phyloP scores from a whole-genome alignment of 805 yeast species.

The Suhomyces vadensis region DNA sequence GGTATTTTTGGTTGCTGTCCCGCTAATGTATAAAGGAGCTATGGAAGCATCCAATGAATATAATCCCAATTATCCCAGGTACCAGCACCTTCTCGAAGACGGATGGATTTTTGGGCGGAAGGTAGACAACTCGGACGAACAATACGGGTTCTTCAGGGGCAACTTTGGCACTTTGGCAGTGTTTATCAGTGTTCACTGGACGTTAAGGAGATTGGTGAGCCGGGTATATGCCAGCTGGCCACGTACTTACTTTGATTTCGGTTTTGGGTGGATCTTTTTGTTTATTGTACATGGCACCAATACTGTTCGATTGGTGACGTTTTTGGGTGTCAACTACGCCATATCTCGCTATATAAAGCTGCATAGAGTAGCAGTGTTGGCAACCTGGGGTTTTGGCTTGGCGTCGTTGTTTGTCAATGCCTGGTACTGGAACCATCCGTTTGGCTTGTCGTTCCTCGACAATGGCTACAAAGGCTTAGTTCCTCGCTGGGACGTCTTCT shows the following conservation, averaged over 20 bases:
- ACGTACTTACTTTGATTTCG: slow-evolving; percentile 68
- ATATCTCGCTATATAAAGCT: slow-evolving; percentile 44
- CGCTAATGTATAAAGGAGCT: slow-evolving; percentile 79
- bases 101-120: slow-evolving; percentile 93
- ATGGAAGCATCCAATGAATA: slow-evolving; percentile 74
- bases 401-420: slow-evolving; percentile 77
- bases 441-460: slow-evolving; percentile 61
- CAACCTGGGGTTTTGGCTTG: slow-evolving; percentile 81
- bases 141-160: slow-evolving; percentile 83
- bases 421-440: slow-evolving; percentile 53
- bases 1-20: slow-evolving; percentile 69
- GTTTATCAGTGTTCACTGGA: slow-evolving; percentile 55
- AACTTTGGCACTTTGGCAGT: slow-evolving; percentile 65
- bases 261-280: slow-evolving; percentile 68
- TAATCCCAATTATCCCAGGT: slow-evolving; percentile 70
- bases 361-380: slow-evolving; percentile 38
- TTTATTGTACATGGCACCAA: slow-evolving; percentile 81
- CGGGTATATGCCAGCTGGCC: slow-evolving; percentile 20
- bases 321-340: slow-evolving; percentile 53
- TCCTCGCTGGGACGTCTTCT: slow-evolving; percentile 93
- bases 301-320: slow-evolving; percentile 57
- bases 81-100: slow-evolving; percentile 57
- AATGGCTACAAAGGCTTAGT: slow-evolving; percentile 69
- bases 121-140: slow-evolving; percentile 90
- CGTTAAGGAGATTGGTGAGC: slow-evolving; percentile 43